Conservation (phyloP, 1,284 basidiomycete genomes). For the Coniophora puteana region DNA sequence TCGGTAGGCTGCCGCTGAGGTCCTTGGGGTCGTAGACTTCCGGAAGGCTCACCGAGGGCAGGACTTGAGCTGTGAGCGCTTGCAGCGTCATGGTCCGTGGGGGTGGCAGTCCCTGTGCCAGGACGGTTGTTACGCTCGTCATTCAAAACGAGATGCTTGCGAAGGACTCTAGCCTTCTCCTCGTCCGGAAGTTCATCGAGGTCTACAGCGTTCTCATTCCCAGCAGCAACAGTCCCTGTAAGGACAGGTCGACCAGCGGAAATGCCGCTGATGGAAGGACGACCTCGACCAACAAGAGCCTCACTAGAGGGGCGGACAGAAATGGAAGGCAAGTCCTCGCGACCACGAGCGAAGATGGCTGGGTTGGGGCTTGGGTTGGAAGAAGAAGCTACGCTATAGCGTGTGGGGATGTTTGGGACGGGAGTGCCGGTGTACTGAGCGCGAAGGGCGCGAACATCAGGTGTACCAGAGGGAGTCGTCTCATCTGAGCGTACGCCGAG, state of each 20-base stretch:
- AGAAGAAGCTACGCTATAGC: constrained; percentile 27
- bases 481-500: constrained; percentile 22
- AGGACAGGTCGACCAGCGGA: constrained; percentile 26
- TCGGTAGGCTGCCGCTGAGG: constrained; percentile 48
- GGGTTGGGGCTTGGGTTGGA: constrained; percentile 26
- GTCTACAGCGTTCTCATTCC: constrained; percentile 29
- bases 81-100: constrained; percentile 31
- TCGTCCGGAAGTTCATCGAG: constrained; percentile 67
- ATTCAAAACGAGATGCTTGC: constrained; percentile 76
- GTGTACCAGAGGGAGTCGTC: constrained; percentile 41
- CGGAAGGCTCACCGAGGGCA: constrained; percentile 31
- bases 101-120: constrained; percentile 24
- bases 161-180: constrained; percentile 79
- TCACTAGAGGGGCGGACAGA: constrained; percentile 12
- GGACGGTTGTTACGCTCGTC: constrained; percentile 52
- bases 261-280: constrained; percentile 28
- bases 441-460: constrained; percentile 54
- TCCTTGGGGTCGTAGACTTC: constrained; percentile 23
- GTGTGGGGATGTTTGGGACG: constrained; percentile 58
- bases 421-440: constrained; percentile 62
- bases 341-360: too few species aligned
- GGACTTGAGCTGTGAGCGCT: constrained; percentile 18
- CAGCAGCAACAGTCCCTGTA: constrained; percentile 26
- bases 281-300: constrained; percentile 11
- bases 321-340: constrained; percentile 14